A percentile compares a stretch with the other conserved stretches of the same genome.
Conservation (phyloP, 2,329 filamentous ascomycete species). For the Calonectria montana region DNA sequence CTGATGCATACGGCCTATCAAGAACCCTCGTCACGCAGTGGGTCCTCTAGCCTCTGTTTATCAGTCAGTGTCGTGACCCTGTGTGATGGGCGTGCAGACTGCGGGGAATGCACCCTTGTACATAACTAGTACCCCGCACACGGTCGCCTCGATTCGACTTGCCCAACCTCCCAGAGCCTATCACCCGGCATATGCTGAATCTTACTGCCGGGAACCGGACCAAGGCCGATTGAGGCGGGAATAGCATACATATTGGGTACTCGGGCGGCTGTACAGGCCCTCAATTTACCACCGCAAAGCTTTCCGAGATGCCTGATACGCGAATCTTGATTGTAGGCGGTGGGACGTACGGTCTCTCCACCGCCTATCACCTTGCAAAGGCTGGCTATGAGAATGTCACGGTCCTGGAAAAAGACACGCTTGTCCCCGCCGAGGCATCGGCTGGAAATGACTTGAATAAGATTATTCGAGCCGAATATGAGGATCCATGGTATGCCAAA, state of each 20-base stretch:
- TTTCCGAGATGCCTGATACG: neutral
- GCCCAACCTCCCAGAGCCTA: neutral
- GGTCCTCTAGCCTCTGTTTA: neutral
- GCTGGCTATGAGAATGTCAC: constrained; percentile 49
- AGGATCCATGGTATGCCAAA: constrained; percentile 66
- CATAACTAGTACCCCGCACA: constrained; percentile 5
- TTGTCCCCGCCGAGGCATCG: constrained; percentile 46
- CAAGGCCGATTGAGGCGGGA: neutral
- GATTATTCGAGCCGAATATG: constrained; percentile 69
- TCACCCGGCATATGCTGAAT: neutral
- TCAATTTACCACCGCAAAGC: neutral
- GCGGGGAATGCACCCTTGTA: neutral
- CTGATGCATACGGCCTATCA: neutral
- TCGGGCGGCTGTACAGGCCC: neutral
- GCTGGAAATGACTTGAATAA: constrained; percentile 71
- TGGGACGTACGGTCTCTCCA: constrained; percentile 46
- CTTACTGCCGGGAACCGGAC: neutral
- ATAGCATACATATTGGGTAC: neutral
- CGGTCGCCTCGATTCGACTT: constrained; percentile 2
- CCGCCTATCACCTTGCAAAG: constrained; percentile 41
- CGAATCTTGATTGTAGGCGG: constrained; percentile 43
- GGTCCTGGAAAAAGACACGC: constrained; percentile 42
- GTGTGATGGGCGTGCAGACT: neutral
- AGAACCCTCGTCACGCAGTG: neutral
- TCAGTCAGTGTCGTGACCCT: neutral